These are phyloP conservation scores for Letharia columbiana DNA, from an alignment of 495 filamentous ascomycete species.

Conservation along the genomic window DNA sequence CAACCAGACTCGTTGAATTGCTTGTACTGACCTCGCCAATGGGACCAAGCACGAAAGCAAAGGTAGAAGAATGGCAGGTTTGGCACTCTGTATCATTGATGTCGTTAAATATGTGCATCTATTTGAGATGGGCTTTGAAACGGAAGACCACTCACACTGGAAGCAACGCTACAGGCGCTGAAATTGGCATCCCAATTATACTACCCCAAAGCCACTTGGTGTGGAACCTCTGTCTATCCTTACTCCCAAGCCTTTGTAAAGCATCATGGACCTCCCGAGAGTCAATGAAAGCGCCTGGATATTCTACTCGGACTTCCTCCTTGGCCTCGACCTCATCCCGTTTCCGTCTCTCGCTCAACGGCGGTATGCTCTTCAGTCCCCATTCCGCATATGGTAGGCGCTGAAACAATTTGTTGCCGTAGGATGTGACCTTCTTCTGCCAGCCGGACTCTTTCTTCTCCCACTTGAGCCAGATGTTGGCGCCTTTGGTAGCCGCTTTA, in stretches of 20 bases:
- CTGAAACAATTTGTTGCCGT: slow-evolving; percentile 77
- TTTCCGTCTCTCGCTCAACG: slow-evolving; percentile 58
- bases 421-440: slow-evolving; percentile 76
- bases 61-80: slow-evolving; percentile 99
- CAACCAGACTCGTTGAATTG: neutral
- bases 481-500: slow-evolving; percentile 55
- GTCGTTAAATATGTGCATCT: neutral
- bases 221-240: slow-evolving; percentile 74
- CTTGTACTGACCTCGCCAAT: slow-evolving; percentile 49
- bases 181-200: slow-evolving; percentile 73
- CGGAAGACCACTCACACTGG: slow-evolving; percentile 58
- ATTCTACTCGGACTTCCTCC: slow-evolving; percentile 66
- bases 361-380: slow-evolving; percentile 89
- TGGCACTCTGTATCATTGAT: slow-evolving; percentile 52
- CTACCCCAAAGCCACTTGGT: slow-evolving; percentile 68
- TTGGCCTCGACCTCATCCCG: slow-evolving; percentile 54
- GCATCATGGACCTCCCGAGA: slow-evolving; percentile 50
- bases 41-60: slow-evolving; percentile 66
- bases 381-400: slow-evolving; percentile 96
- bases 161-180: slow-evolving; percentile 68
- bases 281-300: slow-evolving; percentile 60
- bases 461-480: slow-evolving; percentile 73
- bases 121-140: neutral
- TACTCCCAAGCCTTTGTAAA: slow-evolving; percentile 53
- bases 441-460: slow-evolving; percentile 75